These are phyloP conservation scores for Penicillium argentinense DNA, from an alignment of 495 filamentous ascomycete genomes.

Conservation along the genomic window DNA sequence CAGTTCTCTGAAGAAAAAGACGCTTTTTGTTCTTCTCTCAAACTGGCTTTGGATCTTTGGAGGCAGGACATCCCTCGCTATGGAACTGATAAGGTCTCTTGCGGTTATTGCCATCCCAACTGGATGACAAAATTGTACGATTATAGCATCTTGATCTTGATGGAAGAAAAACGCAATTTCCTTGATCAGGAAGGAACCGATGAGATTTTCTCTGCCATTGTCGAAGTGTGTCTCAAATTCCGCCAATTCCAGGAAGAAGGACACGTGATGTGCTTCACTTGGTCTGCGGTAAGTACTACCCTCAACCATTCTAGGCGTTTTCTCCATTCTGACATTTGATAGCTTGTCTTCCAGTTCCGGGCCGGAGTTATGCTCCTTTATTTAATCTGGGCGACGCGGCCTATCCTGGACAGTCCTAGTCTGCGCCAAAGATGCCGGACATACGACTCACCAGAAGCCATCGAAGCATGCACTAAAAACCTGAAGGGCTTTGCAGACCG, in stretches of 20 bases:
- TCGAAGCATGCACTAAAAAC: constrained; percentile 22
- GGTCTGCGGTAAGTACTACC: constrained; percentile 31
- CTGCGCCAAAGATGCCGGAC: constrained; percentile 1
- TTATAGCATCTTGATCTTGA: constrained; percentile 33
- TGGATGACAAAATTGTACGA: constrained; percentile 38
- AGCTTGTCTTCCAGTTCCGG: constrained; percentile 37
- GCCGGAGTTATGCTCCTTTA: constrained; percentile 35
- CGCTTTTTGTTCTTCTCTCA: constrained; percentile 20
- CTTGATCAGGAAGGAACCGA: constrained; percentile 27
- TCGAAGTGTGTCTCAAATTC: constrained; percentile 31
- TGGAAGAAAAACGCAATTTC: constrained; percentile 29
- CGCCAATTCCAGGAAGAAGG: constrained; percentile 32
- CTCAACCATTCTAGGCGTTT: neutral
- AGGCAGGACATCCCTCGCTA: constrained; percentile 35
- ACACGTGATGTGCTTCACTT: constrained; percentile 37
- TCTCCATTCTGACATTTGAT: constrained; percentile 2
- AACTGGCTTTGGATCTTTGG: constrained; percentile 29
- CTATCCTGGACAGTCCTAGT: constrained; percentile 3
- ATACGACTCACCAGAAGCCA: constrained; percentile 21
- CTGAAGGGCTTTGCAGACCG: constrained; percentile 26
- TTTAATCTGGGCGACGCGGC: constrained; percentile 26
- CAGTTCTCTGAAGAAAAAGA: constrained; percentile 13
- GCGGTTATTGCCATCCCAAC: constrained; percentile 28
- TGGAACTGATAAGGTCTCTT: constrained; percentile 19
- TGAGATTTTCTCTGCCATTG: constrained; percentile 28